phyloP scores from a whole-genome alignment of 305 asterid genomes.

The Striga hermonthica region DNA sequence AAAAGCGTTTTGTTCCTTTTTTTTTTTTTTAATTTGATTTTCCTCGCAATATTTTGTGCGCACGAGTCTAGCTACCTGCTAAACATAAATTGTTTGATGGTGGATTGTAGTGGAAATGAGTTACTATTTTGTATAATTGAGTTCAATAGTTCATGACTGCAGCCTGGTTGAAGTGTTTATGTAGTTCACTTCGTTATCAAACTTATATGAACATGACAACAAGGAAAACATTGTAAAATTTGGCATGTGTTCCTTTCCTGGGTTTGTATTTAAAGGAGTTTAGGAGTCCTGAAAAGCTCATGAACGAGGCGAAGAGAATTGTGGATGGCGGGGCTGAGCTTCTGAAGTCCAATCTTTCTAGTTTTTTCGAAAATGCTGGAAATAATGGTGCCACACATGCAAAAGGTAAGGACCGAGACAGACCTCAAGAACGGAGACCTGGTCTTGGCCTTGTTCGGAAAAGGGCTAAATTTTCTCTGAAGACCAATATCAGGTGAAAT shows the following conservation, averaged over 20 bases:
- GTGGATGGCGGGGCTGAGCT: slow-evolving; percentile 57
- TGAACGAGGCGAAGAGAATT: slow-evolving; percentile 66
- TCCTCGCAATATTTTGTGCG: neutral
- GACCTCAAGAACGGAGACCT: slow-evolving; percentile 63
- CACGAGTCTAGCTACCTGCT: slow-evolving; percentile 13
- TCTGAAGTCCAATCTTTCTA: slow-evolving; percentile 40
- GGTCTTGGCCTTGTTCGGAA: slow-evolving; percentile 64
- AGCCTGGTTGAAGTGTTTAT: slow-evolving; percentile 16
- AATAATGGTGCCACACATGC: slow-evolving; percentile 38
- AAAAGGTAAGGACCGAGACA: slow-evolving; percentile 52
- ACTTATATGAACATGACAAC: neutral
- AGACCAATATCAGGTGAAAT: slow-evolving; percentile 50
- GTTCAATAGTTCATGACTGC: slow-evolving; percentile 10
- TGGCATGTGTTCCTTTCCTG: slow-evolving; percentile 21
- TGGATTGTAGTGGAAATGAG: slow-evolving; percentile 10
- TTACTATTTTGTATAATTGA: slow-evolving; percentile 12
- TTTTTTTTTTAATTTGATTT: too few relatives aligned
- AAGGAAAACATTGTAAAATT: slow-evolving; percentile 2
- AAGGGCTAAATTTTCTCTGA: slow-evolving; percentile 56
- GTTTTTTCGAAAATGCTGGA: slow-evolving; percentile 38
- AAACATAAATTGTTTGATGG: slow-evolving; percentile 6
- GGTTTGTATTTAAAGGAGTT: slow-evolving; percentile 35
- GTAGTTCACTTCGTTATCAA: slow-evolving; percentile 6
- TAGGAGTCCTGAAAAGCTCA: slow-evolving; percentile 55
- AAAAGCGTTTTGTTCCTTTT: neutral